A percentile compares a stretch with the other conserved stretches of the same genome.
These are phyloP conservation scores for Fusarium beomiforme DNA, from an alignment of 2,329 filamentous ascomycete species.

Conservation along the genomic window DNA sequence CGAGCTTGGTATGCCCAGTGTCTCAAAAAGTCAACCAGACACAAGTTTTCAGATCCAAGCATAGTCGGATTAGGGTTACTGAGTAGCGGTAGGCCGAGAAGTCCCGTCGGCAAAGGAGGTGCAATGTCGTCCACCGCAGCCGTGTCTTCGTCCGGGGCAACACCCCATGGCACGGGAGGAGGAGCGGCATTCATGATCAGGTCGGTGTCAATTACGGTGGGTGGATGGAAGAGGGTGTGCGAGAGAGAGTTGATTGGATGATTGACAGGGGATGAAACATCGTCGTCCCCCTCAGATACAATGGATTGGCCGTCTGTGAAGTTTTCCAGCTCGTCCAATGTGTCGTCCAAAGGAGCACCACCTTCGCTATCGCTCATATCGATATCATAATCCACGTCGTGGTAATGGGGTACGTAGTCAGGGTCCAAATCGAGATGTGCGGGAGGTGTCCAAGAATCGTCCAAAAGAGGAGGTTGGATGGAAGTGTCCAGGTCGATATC, in stretches of 20 bases:
- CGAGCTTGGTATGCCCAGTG: constrained; percentile 56
- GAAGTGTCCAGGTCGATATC: constrained; percentile 14
- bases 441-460: constrained; percentile 8
- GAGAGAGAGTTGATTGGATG: constrained; percentile 26
- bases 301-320: constrained; percentile 12
- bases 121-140: background rate
- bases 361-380: constrained; percentile 51
- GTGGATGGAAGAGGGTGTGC: constrained; percentile 9
- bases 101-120: background rate
- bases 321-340: constrained; percentile 4
- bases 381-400: constrained; percentile 43
- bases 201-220: constrained; percentile 13
- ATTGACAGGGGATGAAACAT: constrained; percentile 14
- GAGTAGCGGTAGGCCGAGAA: constrained; percentile 33
- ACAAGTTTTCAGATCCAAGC: constrained; percentile 61
- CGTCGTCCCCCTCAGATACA: constrained; percentile 17
- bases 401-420: constrained; percentile 21
- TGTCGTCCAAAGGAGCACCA: constrained; percentile 42
- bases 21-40: constrained; percentile 60
- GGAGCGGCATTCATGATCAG: constrained; percentile 30
- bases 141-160: background rate
- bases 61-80: constrained; percentile 50
- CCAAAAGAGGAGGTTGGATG: constrained; percentile 4
- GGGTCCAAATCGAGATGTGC: constrained; percentile 10
- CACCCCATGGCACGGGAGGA: constrained; percentile 29